Evolutionary conservation across 768 basidiomycete genomes (phyloP).

Genomic region (Phanerochaete carnosa): DNA sequence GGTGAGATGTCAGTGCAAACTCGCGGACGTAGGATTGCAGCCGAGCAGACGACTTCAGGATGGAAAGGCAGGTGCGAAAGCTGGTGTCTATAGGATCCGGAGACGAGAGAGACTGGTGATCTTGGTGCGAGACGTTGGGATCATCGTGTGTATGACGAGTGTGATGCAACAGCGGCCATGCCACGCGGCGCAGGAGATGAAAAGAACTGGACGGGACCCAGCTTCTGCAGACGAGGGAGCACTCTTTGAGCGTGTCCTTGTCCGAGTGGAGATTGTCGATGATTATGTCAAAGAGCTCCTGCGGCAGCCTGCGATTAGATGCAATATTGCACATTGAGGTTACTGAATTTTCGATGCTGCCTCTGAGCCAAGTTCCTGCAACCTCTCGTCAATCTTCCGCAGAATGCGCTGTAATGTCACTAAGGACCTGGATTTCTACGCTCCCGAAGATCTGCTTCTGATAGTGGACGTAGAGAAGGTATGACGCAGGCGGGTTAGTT

Average conservation of each 20-base stretch:
- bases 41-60: background rate
- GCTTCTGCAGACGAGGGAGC: conserved; percentile 9
- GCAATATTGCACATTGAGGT: background rate
- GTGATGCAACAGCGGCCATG: background rate
- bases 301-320: background rate
- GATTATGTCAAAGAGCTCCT: conserved; percentile 10
- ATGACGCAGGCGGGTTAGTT: background rate
- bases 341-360: background rate
- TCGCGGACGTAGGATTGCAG: background rate
- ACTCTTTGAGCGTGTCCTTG: background rate
- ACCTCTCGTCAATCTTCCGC: background rate
- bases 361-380: background rate
- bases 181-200: background rate
- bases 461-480: background rate
- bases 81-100: background rate
- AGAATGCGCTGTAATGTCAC: background rate
- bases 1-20: background rate
- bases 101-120: background rate
- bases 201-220: conserved; percentile 1
- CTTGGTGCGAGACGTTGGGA: background rate
- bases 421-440: background rate
- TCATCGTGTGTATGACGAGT: background rate
- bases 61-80: background rate
- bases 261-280: conserved; percentile 8
- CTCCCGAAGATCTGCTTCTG: background rate